Percentiles rank a stretch among this genome's conserved stretches.
Evolutionary conservation across 768 basidiomycete species (phyloP).

Genomic region (Scleroderma citrinum): DNA sequence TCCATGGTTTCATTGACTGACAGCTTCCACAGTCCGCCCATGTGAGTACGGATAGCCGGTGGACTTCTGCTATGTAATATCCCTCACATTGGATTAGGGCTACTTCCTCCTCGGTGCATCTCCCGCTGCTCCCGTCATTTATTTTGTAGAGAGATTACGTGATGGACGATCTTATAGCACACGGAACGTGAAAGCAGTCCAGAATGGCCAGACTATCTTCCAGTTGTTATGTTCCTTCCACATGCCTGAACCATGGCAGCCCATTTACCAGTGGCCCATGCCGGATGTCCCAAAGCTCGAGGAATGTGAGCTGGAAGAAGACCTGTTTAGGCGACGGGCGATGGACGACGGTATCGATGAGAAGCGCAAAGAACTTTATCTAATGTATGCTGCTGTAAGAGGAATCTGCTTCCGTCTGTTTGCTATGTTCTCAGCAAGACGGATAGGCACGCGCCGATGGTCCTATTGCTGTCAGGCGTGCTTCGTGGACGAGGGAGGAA

Average conservation of each 20-base stretch:
- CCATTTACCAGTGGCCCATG: constrained; percentile 60
- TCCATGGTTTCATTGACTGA: neutral
- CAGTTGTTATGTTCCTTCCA: constrained; percentile 81
- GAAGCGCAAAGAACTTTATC: constrained; percentile 26
- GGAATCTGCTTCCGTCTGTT: neutral
- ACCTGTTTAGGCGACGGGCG: constrained; percentile 24
- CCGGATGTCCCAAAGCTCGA: constrained; percentile 56
- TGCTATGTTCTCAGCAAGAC: constrained; percentile 24
- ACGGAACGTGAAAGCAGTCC: constrained; percentile 54
- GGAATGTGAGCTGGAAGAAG: constrained; percentile 56
- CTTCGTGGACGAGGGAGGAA: constrained; percentile 34
- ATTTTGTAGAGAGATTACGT: constrained; percentile 70
- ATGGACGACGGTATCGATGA: constrained; percentile 29
- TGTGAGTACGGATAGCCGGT: constrained; percentile 36
- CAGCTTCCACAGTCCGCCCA: constrained; percentile 50
- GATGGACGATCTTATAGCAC: constrained; percentile 73
- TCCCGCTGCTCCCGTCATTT: constrained; percentile 66
- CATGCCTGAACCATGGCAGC: constrained; percentile 71
- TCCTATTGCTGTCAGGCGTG: constrained; percentile 62
- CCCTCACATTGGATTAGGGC: constrained; percentile 42
- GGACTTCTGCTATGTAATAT: neutral
- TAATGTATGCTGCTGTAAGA: constrained; percentile 24
- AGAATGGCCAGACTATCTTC: constrained; percentile 47
- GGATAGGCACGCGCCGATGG: constrained; percentile 59
- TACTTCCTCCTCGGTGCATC: constrained; percentile 79